Base-by-base conservation (phyloP, 1,284 basidiomycete genomes). In the Ganoderma boninense region DNA sequence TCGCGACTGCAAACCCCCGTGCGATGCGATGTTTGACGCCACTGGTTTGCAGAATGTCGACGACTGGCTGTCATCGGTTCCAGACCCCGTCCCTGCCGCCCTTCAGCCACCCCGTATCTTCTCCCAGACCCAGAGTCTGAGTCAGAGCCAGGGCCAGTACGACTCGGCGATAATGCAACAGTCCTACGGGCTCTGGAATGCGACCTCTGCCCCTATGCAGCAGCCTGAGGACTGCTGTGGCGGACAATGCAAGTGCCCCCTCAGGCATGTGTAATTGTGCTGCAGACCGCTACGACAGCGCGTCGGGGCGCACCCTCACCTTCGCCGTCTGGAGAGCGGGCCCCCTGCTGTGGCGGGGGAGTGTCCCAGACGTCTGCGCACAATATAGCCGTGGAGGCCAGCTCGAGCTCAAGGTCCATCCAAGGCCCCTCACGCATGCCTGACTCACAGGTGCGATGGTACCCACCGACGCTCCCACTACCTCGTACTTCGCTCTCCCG, bases 31-130 rank as follows among this genome's bases (percentile, higher is more conserved):
- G 16, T 76, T 63, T 62, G 78, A 80, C 26, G 63, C 69, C 35
- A 66, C 77, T 13, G 79, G 79, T 77, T 20, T 69, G 23, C 77
- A 81, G 60, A 81, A 83, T 69, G 82, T 87, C 35, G 87, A 88
- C 73, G 86, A 88, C 54, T 88, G 86, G 86, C 79, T 87, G 46
- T 82, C 49, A 1, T 52, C 49, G 3, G 49, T 52, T 8, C 49
- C 49, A 11, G 49, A 26, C 5, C 49, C 49, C 23, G 13, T 52
- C n/a, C 23, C 46, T 20, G 18, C 10, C 2, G 8, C 38, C 38
- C 38, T 23, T 23, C 49, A 52, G 23, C 49, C 23, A 23, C 49
- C 49, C 49, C 49, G 23, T 52, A 52, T 71, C 49, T 68, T 65
- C 65, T n/a, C 57, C 69, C 6, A 13, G 23, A 49, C 6, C 46